Conservation (phyloP, 2,329 filamentous ascomycete species). For the Knufia petricola region DNA sequence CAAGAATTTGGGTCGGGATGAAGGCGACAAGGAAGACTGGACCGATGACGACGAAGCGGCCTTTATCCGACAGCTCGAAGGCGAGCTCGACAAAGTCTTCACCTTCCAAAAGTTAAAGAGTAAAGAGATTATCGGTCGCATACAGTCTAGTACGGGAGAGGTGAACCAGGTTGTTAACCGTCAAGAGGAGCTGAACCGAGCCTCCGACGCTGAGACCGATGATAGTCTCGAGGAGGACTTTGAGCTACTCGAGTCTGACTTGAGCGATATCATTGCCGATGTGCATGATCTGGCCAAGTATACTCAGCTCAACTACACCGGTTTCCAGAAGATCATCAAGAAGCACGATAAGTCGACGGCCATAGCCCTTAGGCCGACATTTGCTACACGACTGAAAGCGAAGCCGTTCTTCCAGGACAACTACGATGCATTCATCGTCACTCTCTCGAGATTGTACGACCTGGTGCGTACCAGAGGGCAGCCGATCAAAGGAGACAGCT, state of each 20-base stretch:
- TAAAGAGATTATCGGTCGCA: conserved; percentile 86
- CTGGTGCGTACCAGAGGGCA: conserved; percentile 86
- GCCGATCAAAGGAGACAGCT: conserved; percentile 81
- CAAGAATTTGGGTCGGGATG: conserved; percentile 41
- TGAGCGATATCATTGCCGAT: conserved; percentile 96
- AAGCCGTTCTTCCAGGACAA: conserved; percentile 99
- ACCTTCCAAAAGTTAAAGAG: conserved; percentile 96
- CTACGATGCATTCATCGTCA: conserved; percentile 90
- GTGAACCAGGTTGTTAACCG: conserved; percentile 77
- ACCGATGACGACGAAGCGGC: conserved; percentile 81
- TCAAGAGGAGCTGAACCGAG: conserved; percentile 49
- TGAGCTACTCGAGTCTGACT: conserved; percentile 80
- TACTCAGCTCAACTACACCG: conserved; percentile 95
- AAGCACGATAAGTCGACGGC: conserved; percentile 98
- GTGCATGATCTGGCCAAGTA: conserved; percentile 98
- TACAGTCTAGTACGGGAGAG: conserved; percentile 77
- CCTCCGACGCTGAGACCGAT: conserved; percentile 27
- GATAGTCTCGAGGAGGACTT: conserved; percentile 72
- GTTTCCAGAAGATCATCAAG: conserved; percentile 99
- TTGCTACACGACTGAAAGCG: conserved; percentile 84
- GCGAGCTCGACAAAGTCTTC: conserved; percentile 93
- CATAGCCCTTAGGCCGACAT: conserved; percentile 91
- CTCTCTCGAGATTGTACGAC: conserved; percentile 91
- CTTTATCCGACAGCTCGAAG: conserved; percentile 79
- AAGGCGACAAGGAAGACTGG: conserved; percentile 58